A percentile compares a stretch with the other conserved stretches of the same genome.
These are phyloP conservation scores for Telopea speciosissima DNA, from an alignment of 177 flowering plant genomes.

Conservation along the genomic window DNA sequence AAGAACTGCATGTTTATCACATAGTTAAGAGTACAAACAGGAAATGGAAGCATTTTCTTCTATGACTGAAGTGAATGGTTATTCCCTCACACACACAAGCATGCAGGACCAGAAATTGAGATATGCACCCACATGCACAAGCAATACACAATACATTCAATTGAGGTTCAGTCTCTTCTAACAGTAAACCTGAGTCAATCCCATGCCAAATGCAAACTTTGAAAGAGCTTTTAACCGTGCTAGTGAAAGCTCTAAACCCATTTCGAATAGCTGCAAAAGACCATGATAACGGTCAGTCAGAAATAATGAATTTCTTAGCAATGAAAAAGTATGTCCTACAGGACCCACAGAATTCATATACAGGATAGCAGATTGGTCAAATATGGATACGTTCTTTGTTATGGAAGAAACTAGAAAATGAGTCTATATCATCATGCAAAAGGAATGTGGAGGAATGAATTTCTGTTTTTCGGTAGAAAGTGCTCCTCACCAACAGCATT, in stretches of 20 bases:
- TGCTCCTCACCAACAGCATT: too few relatives aligned
- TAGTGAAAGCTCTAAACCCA: slow-evolving; percentile 1
- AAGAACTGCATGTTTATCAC: neutral
- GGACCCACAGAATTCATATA: neutral
- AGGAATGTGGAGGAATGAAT: too few relatives aligned
- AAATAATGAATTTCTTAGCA: neutral
- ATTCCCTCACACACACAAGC: neutral
- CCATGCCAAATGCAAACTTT: slow-evolving; percentile 1
- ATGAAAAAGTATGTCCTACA: neutral
- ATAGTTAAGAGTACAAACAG: neutral
- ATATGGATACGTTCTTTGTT: neutral
- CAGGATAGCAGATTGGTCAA: neutral
- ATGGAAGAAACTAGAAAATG: neutral
- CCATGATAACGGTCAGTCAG: neutral
- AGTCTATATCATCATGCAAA: too few relatives aligned
- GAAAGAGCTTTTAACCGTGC: slow-evolving; percentile 1
- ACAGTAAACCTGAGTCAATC: neutral
- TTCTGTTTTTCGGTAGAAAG: too few relatives aligned
- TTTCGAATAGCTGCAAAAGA: neutral
- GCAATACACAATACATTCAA: neutral
- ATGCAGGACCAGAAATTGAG: neutral
- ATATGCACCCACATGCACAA: neutral
- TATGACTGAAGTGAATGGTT: neutral
- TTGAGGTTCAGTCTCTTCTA: neutral
- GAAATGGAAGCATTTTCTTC: too few relatives aligned